A percentile compares a stretch with the other conserved stretches of the same genome.
These are phyloP conservation scores for Ceratobasidium sp. DNA, from an alignment of 1,284 basidiomycete genomes.

Conservation along the genomic window DNA sequence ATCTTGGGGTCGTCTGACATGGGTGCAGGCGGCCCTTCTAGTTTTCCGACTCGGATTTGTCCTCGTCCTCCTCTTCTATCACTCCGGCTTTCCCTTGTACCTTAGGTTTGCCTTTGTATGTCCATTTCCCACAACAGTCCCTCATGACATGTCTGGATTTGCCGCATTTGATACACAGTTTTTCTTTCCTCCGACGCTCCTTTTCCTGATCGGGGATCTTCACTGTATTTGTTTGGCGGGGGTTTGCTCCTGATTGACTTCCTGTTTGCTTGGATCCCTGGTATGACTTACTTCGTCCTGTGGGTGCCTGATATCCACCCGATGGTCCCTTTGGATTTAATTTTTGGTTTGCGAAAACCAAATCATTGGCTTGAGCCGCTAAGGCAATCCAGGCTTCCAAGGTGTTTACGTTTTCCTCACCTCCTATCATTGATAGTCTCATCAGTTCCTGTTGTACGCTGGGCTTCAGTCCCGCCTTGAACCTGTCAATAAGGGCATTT, in stretches of 20 bases:
- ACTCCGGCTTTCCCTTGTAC: not conserved
- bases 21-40: not conserved
- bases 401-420: not conserved
- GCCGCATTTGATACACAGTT: slow-evolving; percentile 1
- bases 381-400: not conserved
- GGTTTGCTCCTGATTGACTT: not conserved
- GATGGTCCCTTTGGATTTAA: not conserved
- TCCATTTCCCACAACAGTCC: not conserved
- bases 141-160: not conserved
- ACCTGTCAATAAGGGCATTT: not conserved
- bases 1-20: not conserved
- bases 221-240: not conserved
- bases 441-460: not conserved
- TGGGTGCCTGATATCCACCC: too few relatives aligned
- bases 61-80: not conserved
- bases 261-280: not conserved
- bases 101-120: not conserved
- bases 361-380: not conserved
- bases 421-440: not conserved
- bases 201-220: not conserved
- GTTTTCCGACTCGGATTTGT: not conserved
- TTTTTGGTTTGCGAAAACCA: not conserved
- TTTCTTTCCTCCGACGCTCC: not conserved
- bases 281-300: not conserved
- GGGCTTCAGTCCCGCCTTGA: not conserved